Conservation (phyloP, 768 basidiomycete genomes). For the Kwoniella europaea region DNA sequence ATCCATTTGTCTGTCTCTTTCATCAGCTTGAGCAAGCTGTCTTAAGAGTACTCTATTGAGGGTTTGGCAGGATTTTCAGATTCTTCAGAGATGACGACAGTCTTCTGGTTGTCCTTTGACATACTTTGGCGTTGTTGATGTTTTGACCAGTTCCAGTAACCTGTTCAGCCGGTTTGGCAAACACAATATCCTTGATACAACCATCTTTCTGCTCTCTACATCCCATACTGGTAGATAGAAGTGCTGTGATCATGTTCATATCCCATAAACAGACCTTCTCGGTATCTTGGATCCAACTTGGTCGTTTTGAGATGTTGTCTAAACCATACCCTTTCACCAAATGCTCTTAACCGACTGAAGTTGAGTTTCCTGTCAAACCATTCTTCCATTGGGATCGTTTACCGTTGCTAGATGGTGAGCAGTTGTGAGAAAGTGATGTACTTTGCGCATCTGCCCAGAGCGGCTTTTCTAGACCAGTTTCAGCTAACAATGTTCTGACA, state of each 20-base stretch:
- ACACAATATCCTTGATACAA: slow-evolving; percentile 7
- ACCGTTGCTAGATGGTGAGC: slow-evolving; percentile 3
- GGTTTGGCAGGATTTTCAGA: not conserved
- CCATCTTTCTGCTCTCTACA: slow-evolving; percentile 3
- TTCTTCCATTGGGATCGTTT: slow-evolving; percentile 8
- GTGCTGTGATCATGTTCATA: slow-evolving; percentile 5
- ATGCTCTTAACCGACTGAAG: slow-evolving; percentile 9
- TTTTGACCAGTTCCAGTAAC: not conserved
- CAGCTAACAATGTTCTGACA: slow-evolving; percentile 22
- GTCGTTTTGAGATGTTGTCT: slow-evolving; percentile 1
- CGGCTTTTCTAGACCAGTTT: slow-evolving; percentile 15
- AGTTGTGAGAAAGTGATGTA: slow-evolving; percentile 27
- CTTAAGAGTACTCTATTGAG: not conserved
- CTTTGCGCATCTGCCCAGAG: slow-evolving; percentile 31
- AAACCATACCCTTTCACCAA: slow-evolving; percentile 2
- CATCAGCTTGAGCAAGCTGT: slow-evolving; percentile 5
- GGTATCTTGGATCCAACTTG: slow-evolving; percentile 8
- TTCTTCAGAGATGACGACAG: no score
- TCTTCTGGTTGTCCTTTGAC: no score
- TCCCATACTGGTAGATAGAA: slow-evolving; percentile 2
- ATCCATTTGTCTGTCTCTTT: not conserved
- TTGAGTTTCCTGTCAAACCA: slow-evolving; percentile 19
- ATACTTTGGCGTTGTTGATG: no score
- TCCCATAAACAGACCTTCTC: slow-evolving; percentile 6
- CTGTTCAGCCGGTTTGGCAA: not conserved